Evolutionary conservation across 2,329 filamentous ascomycete species (phyloP).

Genomic region (Cryphonectria radicalis): DNA sequence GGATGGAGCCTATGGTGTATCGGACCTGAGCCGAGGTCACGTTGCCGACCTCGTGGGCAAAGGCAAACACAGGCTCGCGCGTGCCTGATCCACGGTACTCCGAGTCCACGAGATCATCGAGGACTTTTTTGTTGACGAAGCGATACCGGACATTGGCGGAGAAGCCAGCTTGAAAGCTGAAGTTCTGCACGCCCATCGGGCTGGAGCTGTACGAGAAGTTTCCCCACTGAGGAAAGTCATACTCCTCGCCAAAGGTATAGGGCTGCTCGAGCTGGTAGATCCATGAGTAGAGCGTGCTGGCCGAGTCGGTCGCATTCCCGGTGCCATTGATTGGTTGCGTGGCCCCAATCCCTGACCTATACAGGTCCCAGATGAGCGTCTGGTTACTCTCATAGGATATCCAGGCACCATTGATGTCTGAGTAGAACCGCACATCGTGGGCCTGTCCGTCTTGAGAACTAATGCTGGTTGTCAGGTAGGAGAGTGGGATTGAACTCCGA

Average conservation of each 20-base stretch:
- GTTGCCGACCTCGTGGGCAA: slow-evolving; percentile 54
- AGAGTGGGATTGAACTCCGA: slow-evolving; percentile 76
- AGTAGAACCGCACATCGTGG: slow-evolving; percentile 59
- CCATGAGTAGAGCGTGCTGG: slow-evolving; percentile 28
- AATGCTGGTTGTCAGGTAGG: slow-evolving; percentile 72
- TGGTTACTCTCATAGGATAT: slow-evolving; percentile 71
- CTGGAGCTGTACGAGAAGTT: slow-evolving; percentile 32
- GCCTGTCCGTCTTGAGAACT: slow-evolving; percentile 56
- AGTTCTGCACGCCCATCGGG: slow-evolving; percentile 19
- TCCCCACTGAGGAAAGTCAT: slow-evolving; percentile 58
- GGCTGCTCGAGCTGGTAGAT: slow-evolving; percentile 21
- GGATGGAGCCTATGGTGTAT: slow-evolving; percentile 75
- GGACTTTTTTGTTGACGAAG: slow-evolving; percentile 66
- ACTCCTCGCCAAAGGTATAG: slow-evolving; percentile 29
- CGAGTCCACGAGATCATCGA: slow-evolving; percentile 68
- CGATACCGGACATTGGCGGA: slow-evolving; percentile 64
- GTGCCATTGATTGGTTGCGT: slow-evolving; percentile 47
- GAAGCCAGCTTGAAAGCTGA: slow-evolving; percentile 61
- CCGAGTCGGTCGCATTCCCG: slow-evolving; percentile 8
- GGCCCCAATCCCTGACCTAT: slow-evolving; percentile 35
- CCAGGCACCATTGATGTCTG: slow-evolving; percentile 75
- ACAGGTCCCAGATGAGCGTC: slow-evolving; percentile 68
- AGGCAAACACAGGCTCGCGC: slow-evolving; percentile 78
- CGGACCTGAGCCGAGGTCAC: slow-evolving; percentile 55
- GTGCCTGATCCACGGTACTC: slow-evolving; percentile 71